Evolutionary conservation across 495 filamentous ascomycete species (phyloP), one percentile per base, ranked within the genome.

Genomic region (Penicillium bovifimosum): DNA sequence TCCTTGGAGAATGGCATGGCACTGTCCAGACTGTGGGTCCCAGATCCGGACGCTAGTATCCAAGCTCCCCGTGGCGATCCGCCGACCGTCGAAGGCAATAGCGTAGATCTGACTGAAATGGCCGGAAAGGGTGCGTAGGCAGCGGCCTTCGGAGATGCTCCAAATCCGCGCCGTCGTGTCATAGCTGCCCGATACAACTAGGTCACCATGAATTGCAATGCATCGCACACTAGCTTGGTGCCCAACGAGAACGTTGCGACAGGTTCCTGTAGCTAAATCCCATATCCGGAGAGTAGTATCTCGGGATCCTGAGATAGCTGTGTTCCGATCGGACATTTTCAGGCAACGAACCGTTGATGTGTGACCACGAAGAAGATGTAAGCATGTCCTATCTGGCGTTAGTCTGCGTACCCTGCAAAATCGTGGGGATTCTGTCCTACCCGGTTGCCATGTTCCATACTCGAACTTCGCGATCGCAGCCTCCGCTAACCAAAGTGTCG

Each of bases 31-130:
- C 18, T 80, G 78, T 24, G 92, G 91, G 73, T 97, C 90, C 93
- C 93, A 98, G 56, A 98, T 91, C 56, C 93, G 78, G 26, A 98
- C 95, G 64, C 90, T 96, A 1, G 93, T 98, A 68, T 98, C 93
- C 53, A 98, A 76, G 66, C 91, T 96, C 24, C 93, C 93, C 1
- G 93, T 98, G n/a, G 92, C 92, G 41, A 98, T 92, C 46, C 90
- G 80, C 42, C 80, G 79, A 16, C 93, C 93, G 64, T 98, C 93
- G 67, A 96, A 98, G 0, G 93, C 92, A 62, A 98, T 95, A 9
- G 93, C 95, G 62, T 98, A 98, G 48, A 98, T 98, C 61, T 98
- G 93, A 66, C 93, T 97, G 71, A 96, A 97, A 72, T 98, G 93
- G 0, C 93, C 93, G n/a, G 81, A 83, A 20, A 98, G 75, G 5